Conservation (phyloP, 1,139 yeast genomes). For the Saccharomyces hybrid region DNA sequence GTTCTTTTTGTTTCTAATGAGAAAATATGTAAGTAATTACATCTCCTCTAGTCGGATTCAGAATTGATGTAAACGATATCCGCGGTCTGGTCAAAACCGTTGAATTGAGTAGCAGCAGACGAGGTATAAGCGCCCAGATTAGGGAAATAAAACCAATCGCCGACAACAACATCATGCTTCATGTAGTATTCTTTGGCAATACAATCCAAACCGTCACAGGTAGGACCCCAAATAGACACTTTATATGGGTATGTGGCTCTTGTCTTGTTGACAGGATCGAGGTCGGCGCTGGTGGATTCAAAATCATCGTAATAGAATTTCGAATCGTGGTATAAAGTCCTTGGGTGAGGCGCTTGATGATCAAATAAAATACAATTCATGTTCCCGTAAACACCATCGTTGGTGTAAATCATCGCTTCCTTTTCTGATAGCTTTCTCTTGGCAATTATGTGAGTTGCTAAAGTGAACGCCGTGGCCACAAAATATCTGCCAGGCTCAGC, state of each 20-base stretch:
- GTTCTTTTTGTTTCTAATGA: too few species aligned
- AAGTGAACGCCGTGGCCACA: slow-evolving; percentile 78
- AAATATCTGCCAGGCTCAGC: slow-evolving; percentile 95
- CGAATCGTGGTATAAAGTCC: slow-evolving; percentile 50
- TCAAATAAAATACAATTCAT: slow-evolving; percentile 90
- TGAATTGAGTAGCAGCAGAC: slow-evolving; percentile 81
- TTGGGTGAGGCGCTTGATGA: slow-evolving; percentile 74
- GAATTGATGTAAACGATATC: slow-evolving; percentile 51
- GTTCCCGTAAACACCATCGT: slow-evolving; percentile 94
- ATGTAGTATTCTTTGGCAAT: slow-evolving; percentile 48
- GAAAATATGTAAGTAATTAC: not conserved
- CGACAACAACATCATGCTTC: slow-evolving; percentile 58
- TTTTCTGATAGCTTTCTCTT: slow-evolving; percentile 41
- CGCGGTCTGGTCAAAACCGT: slow-evolving; percentile 67
- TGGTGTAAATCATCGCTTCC: slow-evolving; percentile 57
- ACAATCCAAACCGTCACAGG: slow-evolving; percentile 95
- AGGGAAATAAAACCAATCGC: slow-evolving; percentile 88
- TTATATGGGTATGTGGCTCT: slow-evolving; percentile 22
- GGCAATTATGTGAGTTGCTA: slow-evolving; percentile 80
- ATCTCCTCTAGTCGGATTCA: not conserved
- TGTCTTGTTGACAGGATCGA: slow-evolving; percentile 6
- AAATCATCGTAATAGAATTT: slow-evolving; percentile 40
- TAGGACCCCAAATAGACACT: slow-evolving; percentile 93
- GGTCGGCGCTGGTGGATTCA: slow-evolving; percentile 12
- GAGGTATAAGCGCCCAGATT: slow-evolving; percentile 87